Evolutionary conservation across 2,329 filamentous ascomycete genomes (phyloP), one percentile per base, ranked within the genome.

Genomic region (Elsinoe fawcettii): DNA sequence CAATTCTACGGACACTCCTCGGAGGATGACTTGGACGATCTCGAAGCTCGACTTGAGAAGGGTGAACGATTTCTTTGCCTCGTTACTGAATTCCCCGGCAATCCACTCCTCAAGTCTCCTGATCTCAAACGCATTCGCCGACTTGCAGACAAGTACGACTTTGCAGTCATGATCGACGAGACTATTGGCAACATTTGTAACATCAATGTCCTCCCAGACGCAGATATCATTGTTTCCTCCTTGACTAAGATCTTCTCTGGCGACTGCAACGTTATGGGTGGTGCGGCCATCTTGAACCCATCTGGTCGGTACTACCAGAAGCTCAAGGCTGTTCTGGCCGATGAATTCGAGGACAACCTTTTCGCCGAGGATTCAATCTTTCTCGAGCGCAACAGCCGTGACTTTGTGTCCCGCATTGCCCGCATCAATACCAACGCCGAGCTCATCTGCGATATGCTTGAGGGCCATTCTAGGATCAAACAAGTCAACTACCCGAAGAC

Each of bases 201-300:
- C 69, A 85, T 96, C 65, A 90, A 97, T 68, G 89, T 99, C 3
- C 80, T 99, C 4, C 89, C 87, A 2, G 87, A 86, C 67, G 88
- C 90, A 59, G 93, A 99, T 71, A 79, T 97, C 14, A 88, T 97
- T 4, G 92, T 96, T 58, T 96, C 89, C 76, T 95, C 89, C 69
- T 77, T 99, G 59, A 97, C 93, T 51, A 99, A 99, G 71, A 87
- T 97, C 56, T 99, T 99, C 74, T 95, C 90, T 57, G 93, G 93
- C 53, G 93, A 96, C 72, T 93, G 89, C 70, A 97, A 99, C 70
- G 93, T 99, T 63, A 97, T 97, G 92, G 93, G 91, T 59, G 93
- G 93, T 58, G 77, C 81, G 62, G 75, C 78, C 12, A 77, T 86
- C 14, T 71, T 86, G 55, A 86, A 86, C 61, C 82, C 83, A 0